These are phyloP conservation scores for Paragyromitra xinjiangensis DNA, from an alignment of 495 filamentous ascomycete species.

Conservation along the genomic window DNA sequence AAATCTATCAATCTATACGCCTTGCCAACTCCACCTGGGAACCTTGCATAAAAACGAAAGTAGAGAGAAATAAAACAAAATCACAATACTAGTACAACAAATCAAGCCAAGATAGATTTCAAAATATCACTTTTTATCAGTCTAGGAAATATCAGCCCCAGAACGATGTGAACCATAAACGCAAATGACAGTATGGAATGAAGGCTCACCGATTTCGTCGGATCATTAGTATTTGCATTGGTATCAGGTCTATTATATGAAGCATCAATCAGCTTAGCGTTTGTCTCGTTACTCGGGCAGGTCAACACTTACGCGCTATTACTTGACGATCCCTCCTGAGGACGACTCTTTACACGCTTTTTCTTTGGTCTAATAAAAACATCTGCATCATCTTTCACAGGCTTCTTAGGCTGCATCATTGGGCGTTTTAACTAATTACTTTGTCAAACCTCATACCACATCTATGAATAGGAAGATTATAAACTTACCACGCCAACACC, in stretches of 20 bases:
- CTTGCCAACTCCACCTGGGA: slow-evolving; percentile 32
- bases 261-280: slow-evolving; percentile 13
- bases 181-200: not conserved
- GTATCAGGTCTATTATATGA: slow-evolving; percentile 24
- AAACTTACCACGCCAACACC: slow-evolving; percentile 22
- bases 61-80: slow-evolving; percentile 3
- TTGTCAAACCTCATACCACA: slow-evolving; percentile 1
- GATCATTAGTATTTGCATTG: slow-evolving; percentile 6
- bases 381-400: slow-evolving; percentile 20
- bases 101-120: slow-evolving; percentile 9
- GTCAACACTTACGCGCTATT: slow-evolving; percentile 21
- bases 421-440: slow-evolving; percentile 17
- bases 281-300: not conserved
- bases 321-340: slow-evolving; percentile 16
- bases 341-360: slow-evolving; percentile 9
- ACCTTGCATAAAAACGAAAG: slow-evolving; percentile 12
- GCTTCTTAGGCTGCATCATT: slow-evolving; percentile 13
- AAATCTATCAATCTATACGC: slow-evolving; percentile 38
- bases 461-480: not conserved
- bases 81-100: slow-evolving; percentile 12
- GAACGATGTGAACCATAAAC: not conserved
- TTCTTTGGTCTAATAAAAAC: slow-evolving; percentile 37
- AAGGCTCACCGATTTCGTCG: slow-evolving; percentile 22
- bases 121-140: slow-evolving; percentile 21
- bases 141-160: slow-evolving; percentile 21